Evolutionary conservation across 2,329 filamentous ascomycete species (phyloP).

Genomic region (Botrytis galanthina): DNA sequence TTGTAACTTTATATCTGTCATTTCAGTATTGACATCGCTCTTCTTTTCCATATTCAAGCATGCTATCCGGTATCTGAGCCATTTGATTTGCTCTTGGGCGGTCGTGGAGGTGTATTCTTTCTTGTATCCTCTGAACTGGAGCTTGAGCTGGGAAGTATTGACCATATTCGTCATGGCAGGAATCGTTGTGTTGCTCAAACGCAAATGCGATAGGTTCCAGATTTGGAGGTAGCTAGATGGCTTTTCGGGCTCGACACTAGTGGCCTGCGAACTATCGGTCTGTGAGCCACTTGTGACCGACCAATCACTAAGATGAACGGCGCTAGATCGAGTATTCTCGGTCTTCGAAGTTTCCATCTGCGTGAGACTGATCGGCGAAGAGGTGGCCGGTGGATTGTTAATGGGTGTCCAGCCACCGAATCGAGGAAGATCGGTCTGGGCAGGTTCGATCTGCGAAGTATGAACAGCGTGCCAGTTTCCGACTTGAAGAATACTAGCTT

Average conservation of each 20-base stretch:
- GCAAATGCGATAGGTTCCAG: background rate
- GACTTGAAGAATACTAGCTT: background rate
- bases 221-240: background rate
- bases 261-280: constrained; percentile 3
- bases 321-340: background rate
- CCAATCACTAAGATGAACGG: background rate
- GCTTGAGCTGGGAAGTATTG: background rate
- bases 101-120: background rate
- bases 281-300: background rate
- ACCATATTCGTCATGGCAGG: background rate
- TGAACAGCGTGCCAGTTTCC: background rate
- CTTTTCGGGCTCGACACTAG: background rate
- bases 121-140: background rate
- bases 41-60: background rate
- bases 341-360: background rate
- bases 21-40: background rate
- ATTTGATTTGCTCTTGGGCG: background rate
- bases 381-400: background rate
- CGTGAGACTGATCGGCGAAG: background rate
- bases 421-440: background rate
- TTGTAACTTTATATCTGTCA: background rate
- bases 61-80: background rate
- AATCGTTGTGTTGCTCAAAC: background rate
- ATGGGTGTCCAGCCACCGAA: background rate
- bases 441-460: background rate